Evolutionary conservation across 371 early-diverging fungal genomes (phyloP), one percentile per base, ranked within the genome.

Genomic region (Capillidium heterosporum): DNA sequence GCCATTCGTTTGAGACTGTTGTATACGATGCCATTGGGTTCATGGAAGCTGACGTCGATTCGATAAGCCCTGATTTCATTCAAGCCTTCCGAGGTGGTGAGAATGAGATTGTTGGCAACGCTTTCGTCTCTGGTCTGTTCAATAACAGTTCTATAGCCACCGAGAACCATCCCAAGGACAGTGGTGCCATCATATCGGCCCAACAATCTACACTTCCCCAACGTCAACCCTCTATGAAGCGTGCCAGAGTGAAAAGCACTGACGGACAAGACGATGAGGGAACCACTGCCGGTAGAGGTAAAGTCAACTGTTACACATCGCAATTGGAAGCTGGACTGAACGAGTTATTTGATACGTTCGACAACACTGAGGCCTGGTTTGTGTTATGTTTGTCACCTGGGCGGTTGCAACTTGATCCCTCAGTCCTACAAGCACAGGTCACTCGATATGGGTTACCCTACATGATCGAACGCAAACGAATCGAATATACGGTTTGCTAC

Each of bases 351-450:
- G 80, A 80, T 28, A 77, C 88, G 5, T 66, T 94, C 32, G 77
- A 79, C 54, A 87, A 87, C 56, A 88, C 94, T 0, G 78, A 81
- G 44, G 71, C 87, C 17, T 94, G 93, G 85, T 85, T 85, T 60
- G 66, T 93, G 51, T 71, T 88, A 63, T 87, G 87, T 67, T 69
- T 95, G 53, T 75, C 80, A 43, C 84, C 87, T 3, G 82, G 85
- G 56, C 84, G 84, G 64, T 69, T 73, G 41, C 58, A 71, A 32
- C 72, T 72, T 39, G 80, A 80, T 59, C 46, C 59, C n/a, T 73
- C 71, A 41, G 67, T 71, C 19, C 64, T 87, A 48, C 71, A 74
- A 52, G 65, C 76, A 8, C 90, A 89, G 59, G 72, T 86, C 3
- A 69, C 77, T 13, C 69, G 78, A 0, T 70, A 78, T 42, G 72